Evolutionary conservation across 108 stramenopile species (phyloP), one percentile per base, ranked within the genome.

Genomic region (Schizochytrium sp.): DNA sequence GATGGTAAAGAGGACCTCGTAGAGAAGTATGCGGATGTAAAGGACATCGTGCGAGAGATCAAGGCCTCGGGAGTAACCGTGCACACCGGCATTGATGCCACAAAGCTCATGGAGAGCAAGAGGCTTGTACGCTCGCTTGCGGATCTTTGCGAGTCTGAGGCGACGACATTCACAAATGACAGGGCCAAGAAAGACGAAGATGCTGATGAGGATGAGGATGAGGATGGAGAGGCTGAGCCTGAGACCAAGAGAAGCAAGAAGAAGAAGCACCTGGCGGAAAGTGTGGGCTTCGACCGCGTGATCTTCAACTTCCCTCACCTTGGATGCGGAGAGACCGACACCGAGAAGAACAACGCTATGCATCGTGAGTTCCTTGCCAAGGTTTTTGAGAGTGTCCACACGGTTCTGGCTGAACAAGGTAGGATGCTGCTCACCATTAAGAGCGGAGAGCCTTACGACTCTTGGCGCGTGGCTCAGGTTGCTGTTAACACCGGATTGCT

Each of bases 361-460:
- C 76, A 83, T 55, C 76, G 53, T n/a, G 76, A 83, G 3, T 55
- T 83, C 15, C 76, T 83, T 53, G 53, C 76, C 49, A 40, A 83
- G 40, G 49, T 83, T 42, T 55, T 83, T 2, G 50, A 0, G 50
- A 83, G 76, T 53, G 76, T 53, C 15, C 76, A 83, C 76, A 55
- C 76, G 15, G 76, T 83, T n/a, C 76, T 83, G 38, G 45, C 76
- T 53, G 76, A 47, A n/a, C 50, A 55, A 10, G 76, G 76, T 10
- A 17, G 55, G 55, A 53, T 83, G 8, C 76, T 38, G 2, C 50
- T 83, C 15, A 83, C 76, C 47, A 49, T 83, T 28, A 83, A 83
- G 76, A 55, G 53, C 47, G 76, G 76, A n/a, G 76, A 83, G 28
- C 76, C 76, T 46, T 83, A 83, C 53, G 76, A 83, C 76, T 83